These are phyloP conservation scores for Trichoderma guizhouense DNA, from an alignment of 2,329 filamentous ascomycete species.

Conservation along the genomic window DNA sequence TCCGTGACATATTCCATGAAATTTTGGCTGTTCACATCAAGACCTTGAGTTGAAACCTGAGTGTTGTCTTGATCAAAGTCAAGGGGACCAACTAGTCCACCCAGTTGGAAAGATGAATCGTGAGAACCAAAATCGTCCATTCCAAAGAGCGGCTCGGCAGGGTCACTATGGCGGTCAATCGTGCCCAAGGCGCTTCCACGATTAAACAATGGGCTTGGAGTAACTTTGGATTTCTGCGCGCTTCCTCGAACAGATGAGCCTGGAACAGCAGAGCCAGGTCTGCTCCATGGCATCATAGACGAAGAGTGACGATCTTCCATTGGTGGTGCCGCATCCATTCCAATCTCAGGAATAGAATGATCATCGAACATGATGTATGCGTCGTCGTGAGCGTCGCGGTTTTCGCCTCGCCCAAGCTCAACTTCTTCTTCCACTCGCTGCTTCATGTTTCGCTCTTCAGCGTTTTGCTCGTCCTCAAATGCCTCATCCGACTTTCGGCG, in stretches of 20 bases:
- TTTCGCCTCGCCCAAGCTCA: conserved; percentile 29
- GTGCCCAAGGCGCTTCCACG: conserved; percentile 37
- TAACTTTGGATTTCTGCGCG: conserved; percentile 32
- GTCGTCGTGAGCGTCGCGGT: conserved; percentile 27
- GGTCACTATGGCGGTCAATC: conserved; percentile 49
- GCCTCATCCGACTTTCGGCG: conserved; percentile 45
- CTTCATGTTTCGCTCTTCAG: conserved; percentile 35
- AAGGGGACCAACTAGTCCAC: conserved; percentile 21
- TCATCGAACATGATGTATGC: conserved; percentile 35
- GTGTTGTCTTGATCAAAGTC: conserved; percentile 28
- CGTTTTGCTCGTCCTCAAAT: conserved; percentile 38
- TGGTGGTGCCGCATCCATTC: conserved; percentile 62
- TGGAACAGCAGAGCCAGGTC: conserved; percentile 42
- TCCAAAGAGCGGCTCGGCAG: conserved; percentile 30
- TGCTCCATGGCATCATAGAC: conserved; percentile 52
- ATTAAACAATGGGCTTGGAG: conserved; percentile 38
- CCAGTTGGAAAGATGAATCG: conserved; percentile 32
- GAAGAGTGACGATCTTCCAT: conserved; percentile 64
- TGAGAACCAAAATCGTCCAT: conserved; percentile 35
- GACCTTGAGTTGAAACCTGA: conserved; percentile 32
- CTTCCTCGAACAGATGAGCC: conserved; percentile 46
- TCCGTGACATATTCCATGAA: conserved; percentile 45
- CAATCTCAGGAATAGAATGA: conserved; percentile 58
- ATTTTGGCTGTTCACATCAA: conserved; percentile 45
- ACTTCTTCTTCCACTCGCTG: conserved; percentile 32